These are phyloP conservation scores for Phytophthora fragariae DNA, from an alignment of 352 stramenopile genomes.

Conservation along the genomic window DNA sequence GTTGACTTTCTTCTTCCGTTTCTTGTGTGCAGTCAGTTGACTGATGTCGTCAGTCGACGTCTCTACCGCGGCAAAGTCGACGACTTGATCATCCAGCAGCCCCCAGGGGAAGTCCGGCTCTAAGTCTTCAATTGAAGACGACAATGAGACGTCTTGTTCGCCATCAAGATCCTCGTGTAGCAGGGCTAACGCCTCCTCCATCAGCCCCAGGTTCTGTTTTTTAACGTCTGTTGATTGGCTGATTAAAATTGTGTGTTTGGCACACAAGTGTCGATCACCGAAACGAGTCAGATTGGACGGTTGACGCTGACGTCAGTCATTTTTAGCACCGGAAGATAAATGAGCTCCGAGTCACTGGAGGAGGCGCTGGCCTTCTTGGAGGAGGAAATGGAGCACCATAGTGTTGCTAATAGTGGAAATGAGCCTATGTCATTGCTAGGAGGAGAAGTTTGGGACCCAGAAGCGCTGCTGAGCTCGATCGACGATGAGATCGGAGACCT, in stretches of 20 bases:
- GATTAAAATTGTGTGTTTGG: not conserved
- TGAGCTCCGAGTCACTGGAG: conserved; percentile 26
- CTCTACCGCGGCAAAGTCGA: not conserved
- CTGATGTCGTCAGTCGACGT: not conserved
- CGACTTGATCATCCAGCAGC: conserved; percentile 4
- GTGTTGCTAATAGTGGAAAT: not conserved
- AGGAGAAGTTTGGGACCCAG: conserved; percentile 11
- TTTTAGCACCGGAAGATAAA: not conserved
- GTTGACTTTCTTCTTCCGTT: conserved; percentile 32
- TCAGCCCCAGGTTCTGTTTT: conserved; percentile 1
- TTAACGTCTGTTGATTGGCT: conserved; percentile 10
- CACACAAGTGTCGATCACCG: conserved; percentile 12
- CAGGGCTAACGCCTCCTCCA: conserved; percentile 29
- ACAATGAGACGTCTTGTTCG: not conserved
- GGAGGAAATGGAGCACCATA: conserved; percentile 1
- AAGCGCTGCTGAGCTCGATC: conserved; percentile 21
- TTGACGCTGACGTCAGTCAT: not conserved
- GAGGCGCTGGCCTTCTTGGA: conserved; percentile 22
- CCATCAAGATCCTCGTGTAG: conserved; percentile 15
- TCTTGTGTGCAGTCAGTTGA: conserved; percentile 9
- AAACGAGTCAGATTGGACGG: not conserved
- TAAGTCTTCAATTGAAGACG: not conserved
- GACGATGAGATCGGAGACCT: conserved; percentile 24
- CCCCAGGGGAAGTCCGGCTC: not conserved
- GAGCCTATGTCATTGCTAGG: not conserved